Percentiles rank a stretch among this genome's conserved stretches.
phyloP scores from a whole-genome alignment of 139 green algal genomes.

The Picochlorum sp. region DNA sequence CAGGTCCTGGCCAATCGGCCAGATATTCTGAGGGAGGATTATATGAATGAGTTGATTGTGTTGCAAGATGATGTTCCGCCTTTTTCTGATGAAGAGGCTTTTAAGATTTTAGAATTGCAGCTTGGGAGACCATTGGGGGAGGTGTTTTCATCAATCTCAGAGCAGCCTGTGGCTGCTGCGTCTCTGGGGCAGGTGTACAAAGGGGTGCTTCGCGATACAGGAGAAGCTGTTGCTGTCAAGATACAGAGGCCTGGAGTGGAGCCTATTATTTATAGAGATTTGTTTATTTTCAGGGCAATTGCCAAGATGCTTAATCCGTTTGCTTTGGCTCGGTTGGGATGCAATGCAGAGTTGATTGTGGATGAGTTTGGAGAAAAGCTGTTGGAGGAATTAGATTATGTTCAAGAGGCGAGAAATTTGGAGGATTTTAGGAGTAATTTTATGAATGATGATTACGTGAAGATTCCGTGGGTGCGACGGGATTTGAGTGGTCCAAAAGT shows the following conservation, averaged over 20 bases:
- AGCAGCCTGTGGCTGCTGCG: constrained; percentile 82
- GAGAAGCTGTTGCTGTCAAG: constrained; percentile 93
- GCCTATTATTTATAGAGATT: constrained; percentile 86
- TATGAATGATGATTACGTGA: constrained; percentile 80
- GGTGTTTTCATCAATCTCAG: constrained; percentile 84
- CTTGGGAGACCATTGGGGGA: constrained; percentile 74
- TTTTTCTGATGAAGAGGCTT: constrained; percentile 67
- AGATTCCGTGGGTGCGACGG: constrained; percentile 89
- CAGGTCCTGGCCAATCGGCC: constrained; percentile 96
- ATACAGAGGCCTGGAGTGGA: constrained; percentile 85
- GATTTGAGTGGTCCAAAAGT: constrained; percentile 63
- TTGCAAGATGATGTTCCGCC: constrained; percentile 87
- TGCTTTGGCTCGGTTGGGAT: constrained; percentile 69
- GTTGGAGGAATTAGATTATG: constrained; percentile 98
- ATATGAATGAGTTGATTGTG: constrained; percentile 97
- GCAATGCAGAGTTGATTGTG: constrained; percentile 94
- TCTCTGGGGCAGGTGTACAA: constrained; percentile 90
- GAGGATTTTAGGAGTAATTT: constrained; percentile 93
- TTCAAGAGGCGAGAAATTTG: constrained; percentile 92
- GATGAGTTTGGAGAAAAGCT: constrained; percentile 99
- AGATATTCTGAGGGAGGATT: constrained; percentile 95
- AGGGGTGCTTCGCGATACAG: constrained; percentile 75
- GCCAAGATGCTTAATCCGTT: constrained; percentile 42
- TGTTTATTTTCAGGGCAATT: constrained; percentile 88
- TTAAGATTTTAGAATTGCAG: constrained; percentile 78